Evolutionary conservation across 495 filamentous ascomycete species (phyloP), one percentile per base, ranked within the genome.

Genomic region (Xylaria bambusicola): DNA sequence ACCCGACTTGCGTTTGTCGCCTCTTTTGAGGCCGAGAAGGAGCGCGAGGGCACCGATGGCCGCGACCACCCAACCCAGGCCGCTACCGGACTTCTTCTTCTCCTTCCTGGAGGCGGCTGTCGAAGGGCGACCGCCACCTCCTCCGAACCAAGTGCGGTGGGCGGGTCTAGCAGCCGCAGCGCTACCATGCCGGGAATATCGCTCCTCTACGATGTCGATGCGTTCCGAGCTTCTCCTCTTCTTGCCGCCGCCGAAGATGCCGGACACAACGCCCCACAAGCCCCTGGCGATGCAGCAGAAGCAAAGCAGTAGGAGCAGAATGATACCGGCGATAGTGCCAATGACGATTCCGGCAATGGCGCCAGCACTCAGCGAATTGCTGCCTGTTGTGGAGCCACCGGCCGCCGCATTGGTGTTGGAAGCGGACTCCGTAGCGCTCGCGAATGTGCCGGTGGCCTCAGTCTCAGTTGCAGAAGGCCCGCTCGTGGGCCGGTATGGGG

Each of bases 331-430:
- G 62, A 97, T 82, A 5, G 86, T 84, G 62, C 92, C 92, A 48
- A 97, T 88, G 61, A 97, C 92, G 63, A 97, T 97, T 42, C 92
- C 92, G n/a, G 92, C 92, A 65, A 97, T 96, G 23, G 92, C 92
- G 58, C 92, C 92, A 49, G 83, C 85, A 67, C 87, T 91, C 46
- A 97, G 77, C 45, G 83, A 82, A 50, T 80, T 76, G 57, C 79
- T 70, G 35, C 68, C 78, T 48, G 54, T 61, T 56, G 53, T 72
- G 38, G 62, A 64, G 10, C 66, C 70, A 38, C 62, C 66, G 10
- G 67, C 69, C 18, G 66, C 79, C 64, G 78, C 70, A 53, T 75
- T 68, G 5, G 77, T 74, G 18, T 73, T 63, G n/a, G 62, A 63
- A n/a, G 78, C 53, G 79, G 86, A 60, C 73, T 73, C 48, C 71